Conservation (phyloP, 1,139 yeast genomes). For the Hyphopichia fennica region DNA sequence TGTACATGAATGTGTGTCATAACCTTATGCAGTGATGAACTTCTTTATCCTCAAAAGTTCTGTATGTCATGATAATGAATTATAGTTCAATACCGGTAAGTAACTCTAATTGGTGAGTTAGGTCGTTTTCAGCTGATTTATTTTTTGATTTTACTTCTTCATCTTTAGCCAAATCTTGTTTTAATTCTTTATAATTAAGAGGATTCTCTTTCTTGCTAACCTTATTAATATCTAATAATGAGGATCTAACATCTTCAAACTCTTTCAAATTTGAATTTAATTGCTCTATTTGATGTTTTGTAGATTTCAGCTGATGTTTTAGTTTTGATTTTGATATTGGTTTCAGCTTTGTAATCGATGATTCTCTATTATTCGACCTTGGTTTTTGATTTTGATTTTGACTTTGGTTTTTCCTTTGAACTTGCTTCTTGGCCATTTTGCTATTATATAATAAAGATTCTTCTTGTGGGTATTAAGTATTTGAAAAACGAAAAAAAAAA, state of each 20-base stretch:
- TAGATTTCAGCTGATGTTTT: slow-evolving; percentile 29
- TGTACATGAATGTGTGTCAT: too few species aligned
- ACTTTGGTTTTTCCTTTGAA: slow-evolving; percentile 3
- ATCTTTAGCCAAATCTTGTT: slow-evolving; percentile 45
- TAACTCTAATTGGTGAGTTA: slow-evolving; percentile 58
- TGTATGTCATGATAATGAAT: neutral
- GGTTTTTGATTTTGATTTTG: slow-evolving; percentile 4
- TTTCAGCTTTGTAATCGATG: slow-evolving; percentile 8
- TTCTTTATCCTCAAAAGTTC: neutral
- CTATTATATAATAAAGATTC: neutral
- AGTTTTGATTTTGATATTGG: slow-evolving; percentile 17
- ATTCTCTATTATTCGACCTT: slow-evolving; percentile 8
- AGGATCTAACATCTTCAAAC: slow-evolving; percentile 33
- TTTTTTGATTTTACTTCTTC: slow-evolving; percentile 35
- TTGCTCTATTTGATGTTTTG: slow-evolving; percentile 42
- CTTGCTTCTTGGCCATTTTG: slow-evolving; percentile 2
- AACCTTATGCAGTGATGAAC: too few species aligned
- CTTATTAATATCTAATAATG: slow-evolving; percentile 13
- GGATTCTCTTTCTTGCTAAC: slow-evolving; percentile 11
- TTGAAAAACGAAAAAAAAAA: neutral
- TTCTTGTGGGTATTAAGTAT: neutral
- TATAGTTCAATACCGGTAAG: slow-evolving; percentile 52
- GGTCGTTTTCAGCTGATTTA: slow-evolving; percentile 49
- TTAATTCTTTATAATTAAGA: slow-evolving; percentile 26
- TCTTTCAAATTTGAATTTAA: slow-evolving; percentile 42